phyloP scores from a whole-genome alignment of 2,329 filamentous ascomycete genomes.

The Lachnellula cervina region DNA sequence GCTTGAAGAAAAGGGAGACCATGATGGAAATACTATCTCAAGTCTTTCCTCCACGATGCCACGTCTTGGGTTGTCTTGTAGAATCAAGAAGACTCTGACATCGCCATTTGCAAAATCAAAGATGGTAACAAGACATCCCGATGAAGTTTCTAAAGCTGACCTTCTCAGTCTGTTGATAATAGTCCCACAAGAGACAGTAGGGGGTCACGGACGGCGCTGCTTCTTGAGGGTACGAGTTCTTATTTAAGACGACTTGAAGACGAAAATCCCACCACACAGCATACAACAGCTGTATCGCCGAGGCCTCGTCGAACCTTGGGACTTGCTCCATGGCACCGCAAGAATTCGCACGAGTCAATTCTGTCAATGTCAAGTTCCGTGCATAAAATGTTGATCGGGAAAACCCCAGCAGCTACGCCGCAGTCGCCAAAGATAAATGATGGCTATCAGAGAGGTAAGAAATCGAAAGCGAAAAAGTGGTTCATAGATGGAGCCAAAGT shows the following conservation, averaged over 20 bases:
- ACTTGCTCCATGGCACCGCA: slow-evolving; percentile 31
- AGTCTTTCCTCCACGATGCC: neutral
- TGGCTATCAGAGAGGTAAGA: slow-evolving; percentile 15
- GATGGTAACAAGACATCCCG: slow-evolving; percentile 9
- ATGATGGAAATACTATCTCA: neutral
- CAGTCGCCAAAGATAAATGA: slow-evolving; percentile 7
- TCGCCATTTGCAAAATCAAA: slow-evolving; percentile 7
- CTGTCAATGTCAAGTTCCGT: slow-evolving; percentile 29
- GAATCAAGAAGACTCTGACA: slow-evolving; percentile 21
- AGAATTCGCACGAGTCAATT: slow-evolving; percentile 25
- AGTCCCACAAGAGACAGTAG: slow-evolving; percentile 1
- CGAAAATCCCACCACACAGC: neutral
- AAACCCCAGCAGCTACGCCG: slow-evolving; percentile 26
- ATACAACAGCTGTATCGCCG: neutral
- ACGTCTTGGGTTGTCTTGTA: slow-evolving; percentile 16
- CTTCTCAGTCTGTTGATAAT: neutral
- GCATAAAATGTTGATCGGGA: slow-evolving; percentile 27
- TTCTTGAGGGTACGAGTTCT: slow-evolving; percentile 22
- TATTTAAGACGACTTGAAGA: slow-evolving; percentile 16
- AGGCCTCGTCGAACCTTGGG: slow-evolving; percentile 21
- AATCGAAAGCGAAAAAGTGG: slow-evolving; percentile 11
- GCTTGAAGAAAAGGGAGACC: neutral
- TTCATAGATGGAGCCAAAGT: neutral
- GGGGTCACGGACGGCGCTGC: slow-evolving; percentile 20
- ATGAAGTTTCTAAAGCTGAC: neutral